Evolutionary conservation across 2,329 filamentous ascomycete species (phyloP), one percentile per base, ranked within the genome.

Genomic region (Calonectria leucothoes): DNA sequence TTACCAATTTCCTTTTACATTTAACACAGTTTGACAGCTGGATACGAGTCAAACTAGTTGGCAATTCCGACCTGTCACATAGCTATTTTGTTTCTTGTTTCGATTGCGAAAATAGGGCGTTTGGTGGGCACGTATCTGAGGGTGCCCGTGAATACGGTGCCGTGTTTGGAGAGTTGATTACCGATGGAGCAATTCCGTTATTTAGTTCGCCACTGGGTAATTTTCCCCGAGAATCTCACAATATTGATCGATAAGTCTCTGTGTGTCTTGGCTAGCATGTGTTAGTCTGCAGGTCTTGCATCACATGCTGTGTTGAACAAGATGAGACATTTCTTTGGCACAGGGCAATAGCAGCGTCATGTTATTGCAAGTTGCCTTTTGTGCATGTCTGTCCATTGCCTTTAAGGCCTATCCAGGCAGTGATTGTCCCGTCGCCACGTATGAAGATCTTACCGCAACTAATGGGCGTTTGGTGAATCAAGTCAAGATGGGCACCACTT

Each of bases 1-100:
- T 73, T 73, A 73, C 29, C 59, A 48, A 70, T 73, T 73, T 73
- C 45, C 42, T 61, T 61, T 70, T 11, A 65, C 39, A 37, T 66
- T 52, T 51, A 29, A 66, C 35, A 51, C 59, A 67, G 65, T 45
- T 61, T 59, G 37, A 51, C 57, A 37, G 51, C 51, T 31, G 49
- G 69, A 42, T 17, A 42, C 10, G 57, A 20, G 27, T 42, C 27
- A 52, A 55, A 63, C 31, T 55, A 20, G 6, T 63, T 45, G 48
- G 49, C 55, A 48, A 66, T 29, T 63, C 35, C 29, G 17, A 59
- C 45, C 27, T 49, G 20, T 42, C 27, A 15, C 17, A 57, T 67
- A 51, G 31, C 35, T 48, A 37, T 48, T 59, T 69, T 59, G 4
- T 25, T 65, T 55, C 8, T 12, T 29, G 4, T 63, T 63, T 45